Conservation (phyloP, 805 yeast genomes). For the Spathaspora hagerdaliae region DNA sequence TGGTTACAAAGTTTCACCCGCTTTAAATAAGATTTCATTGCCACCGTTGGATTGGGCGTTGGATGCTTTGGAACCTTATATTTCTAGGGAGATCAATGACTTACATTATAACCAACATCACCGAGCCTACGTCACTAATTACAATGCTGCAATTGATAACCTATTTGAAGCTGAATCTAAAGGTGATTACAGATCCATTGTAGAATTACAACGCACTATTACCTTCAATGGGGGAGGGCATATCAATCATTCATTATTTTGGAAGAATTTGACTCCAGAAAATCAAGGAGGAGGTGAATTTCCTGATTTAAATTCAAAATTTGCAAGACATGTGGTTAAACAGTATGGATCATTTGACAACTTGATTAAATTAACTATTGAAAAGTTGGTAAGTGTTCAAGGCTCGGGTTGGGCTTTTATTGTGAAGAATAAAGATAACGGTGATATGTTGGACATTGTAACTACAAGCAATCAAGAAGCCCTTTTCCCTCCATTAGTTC, state of each 20-base stretch:
- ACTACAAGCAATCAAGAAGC: slow-evolving; percentile 87
- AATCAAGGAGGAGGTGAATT: slow-evolving; percentile 70
- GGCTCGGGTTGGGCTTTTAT: slow-evolving; percentile 97
- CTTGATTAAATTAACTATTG: slow-evolving; percentile 59
- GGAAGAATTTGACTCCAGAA: slow-evolving; percentile 82
- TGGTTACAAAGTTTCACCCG: background rate
- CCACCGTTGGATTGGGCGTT: slow-evolving; percentile 84
- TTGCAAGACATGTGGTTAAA: slow-evolving; percentile 53
- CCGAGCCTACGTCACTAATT: slow-evolving; percentile 85
- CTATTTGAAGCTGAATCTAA: slow-evolving; percentile 57
- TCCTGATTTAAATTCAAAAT: slow-evolving; percentile 46
- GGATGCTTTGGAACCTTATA: slow-evolving; percentile 81
- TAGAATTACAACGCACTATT: slow-evolving; percentile 67
- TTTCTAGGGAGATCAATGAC: slow-evolving; percentile 84
- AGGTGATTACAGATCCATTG: slow-evolving; percentile 56
- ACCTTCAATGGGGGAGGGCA: slow-evolving; percentile 94
- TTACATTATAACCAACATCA: slow-evolving; percentile 87
- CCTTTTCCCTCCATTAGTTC: slow-evolving; percentile 63
- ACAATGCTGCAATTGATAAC: slow-evolving; percentile 74
- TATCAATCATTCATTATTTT: slow-evolving; percentile 80
- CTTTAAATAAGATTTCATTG: slow-evolving; percentile 57
- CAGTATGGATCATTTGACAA: slow-evolving; percentile 74
- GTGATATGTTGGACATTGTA: slow-evolving; percentile 70
- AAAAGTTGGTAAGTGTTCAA: slow-evolving; percentile 72
- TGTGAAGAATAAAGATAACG: slow-evolving; percentile 70